These are phyloP conservation scores for Sugiyamaella chiloensis DNA, from an alignment of 805 yeast species.

Conservation along the genomic window DNA sequence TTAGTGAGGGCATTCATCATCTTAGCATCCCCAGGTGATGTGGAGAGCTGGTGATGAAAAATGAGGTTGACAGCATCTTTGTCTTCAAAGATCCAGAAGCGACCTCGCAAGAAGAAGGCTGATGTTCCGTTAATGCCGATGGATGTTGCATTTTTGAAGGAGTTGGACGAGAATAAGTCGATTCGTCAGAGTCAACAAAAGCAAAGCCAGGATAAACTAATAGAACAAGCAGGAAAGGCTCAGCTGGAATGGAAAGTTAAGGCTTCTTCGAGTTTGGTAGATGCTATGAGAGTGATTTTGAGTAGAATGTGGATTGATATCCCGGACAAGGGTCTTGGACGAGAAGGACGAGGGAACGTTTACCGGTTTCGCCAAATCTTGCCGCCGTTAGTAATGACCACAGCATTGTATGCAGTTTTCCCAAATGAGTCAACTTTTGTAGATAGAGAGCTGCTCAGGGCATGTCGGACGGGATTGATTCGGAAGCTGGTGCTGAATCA, in stretches of 20 bases:
- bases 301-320: constrained; percentile 32
- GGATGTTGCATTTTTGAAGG: constrained; percentile 20
- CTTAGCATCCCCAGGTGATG: too few species aligned
- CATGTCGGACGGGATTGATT: constrained; percentile 26
- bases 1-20: too few species aligned
- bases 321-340: constrained; percentile 31
- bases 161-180: constrained; percentile 25
- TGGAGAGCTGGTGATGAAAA: too few species aligned
- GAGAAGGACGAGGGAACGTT: constrained; percentile 27
- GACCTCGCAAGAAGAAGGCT: constrained; percentile 5
- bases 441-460: constrained; percentile 32
- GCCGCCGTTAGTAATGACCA: constrained; percentile 34
- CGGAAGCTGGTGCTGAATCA: constrained; percentile 31
- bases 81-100: constrained; percentile 12
- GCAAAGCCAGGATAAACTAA: constrained; percentile 20
- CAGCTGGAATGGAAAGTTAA: constrained; percentile 20
- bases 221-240: constrained; percentile 20
- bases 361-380: constrained; percentile 25
- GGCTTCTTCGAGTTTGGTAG: constrained; percentile 13
- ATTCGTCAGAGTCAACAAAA: constrained; percentile 12
- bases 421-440: constrained; percentile 35
- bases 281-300: constrained; percentile 27
- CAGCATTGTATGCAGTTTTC: constrained; percentile 36
- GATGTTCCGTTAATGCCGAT: constrained; percentile 22
- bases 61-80: constrained; percentile 20